Percentiles rank a stretch among this genome's conserved stretches.
Evolutionary conservation across 371 early-diverging fungal genomes (phyloP).

Genomic region (Haplosporangium sp.): DNA sequence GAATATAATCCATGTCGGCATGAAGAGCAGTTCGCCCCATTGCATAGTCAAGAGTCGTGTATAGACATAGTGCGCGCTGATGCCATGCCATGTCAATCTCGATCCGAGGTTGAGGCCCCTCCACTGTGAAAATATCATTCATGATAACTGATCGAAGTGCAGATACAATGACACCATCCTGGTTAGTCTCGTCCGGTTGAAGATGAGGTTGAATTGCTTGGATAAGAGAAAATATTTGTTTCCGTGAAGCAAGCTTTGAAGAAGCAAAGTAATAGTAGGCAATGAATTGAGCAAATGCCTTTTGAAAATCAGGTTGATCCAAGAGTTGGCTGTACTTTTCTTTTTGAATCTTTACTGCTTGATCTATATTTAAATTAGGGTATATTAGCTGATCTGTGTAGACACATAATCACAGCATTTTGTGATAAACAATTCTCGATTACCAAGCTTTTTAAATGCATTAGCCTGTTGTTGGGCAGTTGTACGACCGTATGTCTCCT

Average conservation of each 20-base stretch:
- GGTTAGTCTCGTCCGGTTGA: slow-evolving; percentile 38
- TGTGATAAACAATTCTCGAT: background rate
- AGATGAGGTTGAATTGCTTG: slow-evolving; percentile 39
- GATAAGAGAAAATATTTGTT: slow-evolving; percentile 48
- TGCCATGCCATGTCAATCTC: slow-evolving; percentile 56
- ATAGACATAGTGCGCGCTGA: slow-evolving; percentile 49
- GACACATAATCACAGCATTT: too few relatives aligned
- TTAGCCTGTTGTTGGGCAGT: slow-evolving; percentile 53
- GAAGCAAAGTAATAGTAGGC: slow-evolving; percentile 39
- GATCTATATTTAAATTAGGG: slow-evolving; percentile 19
- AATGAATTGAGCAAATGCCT: slow-evolving; percentile 42
- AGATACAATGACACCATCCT: slow-evolving; percentile 28
- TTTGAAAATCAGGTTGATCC: slow-evolving; percentile 42
- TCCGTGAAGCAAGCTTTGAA: slow-evolving; percentile 44
- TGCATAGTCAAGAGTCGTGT: slow-evolving; percentile 49
- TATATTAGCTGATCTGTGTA: background rate
- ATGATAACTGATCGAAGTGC: slow-evolving; percentile 46
- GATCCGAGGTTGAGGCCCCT: slow-evolving; percentile 9
- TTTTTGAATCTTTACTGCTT: slow-evolving; percentile 37
- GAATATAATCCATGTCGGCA: slow-evolving; percentile 39
- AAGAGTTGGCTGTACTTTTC: slow-evolving; percentile 24
- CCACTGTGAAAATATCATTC: slow-evolving; percentile 30
- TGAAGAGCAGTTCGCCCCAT: slow-evolving; percentile 46
- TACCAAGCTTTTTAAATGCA: slow-evolving; percentile 55
- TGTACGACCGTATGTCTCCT: slow-evolving; percentile 48